phyloP scores from a whole-genome alignment of 768 basidiomycete species.

The Kwoniella bestiolae region DNA sequence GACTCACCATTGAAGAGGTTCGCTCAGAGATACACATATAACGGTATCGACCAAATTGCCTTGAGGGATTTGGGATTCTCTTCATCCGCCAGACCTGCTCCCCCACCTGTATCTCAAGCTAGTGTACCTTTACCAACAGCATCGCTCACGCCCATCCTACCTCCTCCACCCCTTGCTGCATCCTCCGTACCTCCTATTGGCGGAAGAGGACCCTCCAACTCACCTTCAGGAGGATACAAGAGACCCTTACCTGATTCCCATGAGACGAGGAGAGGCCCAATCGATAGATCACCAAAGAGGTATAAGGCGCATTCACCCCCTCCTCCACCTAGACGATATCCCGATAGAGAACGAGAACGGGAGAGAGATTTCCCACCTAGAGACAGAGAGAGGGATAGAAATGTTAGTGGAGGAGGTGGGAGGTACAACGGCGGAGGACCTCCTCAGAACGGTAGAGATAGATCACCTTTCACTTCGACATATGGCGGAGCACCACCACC shows the following conservation, averaged over 20 bases:
- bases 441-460: constrained; percentile 2
- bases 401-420: neutral
- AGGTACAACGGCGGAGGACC: neutral
- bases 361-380: constrained; percentile 19
- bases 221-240: constrained; percentile 18
- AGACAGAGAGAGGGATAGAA: neutral
- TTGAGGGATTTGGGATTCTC: constrained; percentile 84
- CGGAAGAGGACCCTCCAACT: constrained; percentile 17
- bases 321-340: constrained; percentile 29
- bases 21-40: constrained; percentile 81
- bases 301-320: constrained; percentile 35
- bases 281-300: constrained; percentile 40
- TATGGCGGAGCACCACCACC: neutral
- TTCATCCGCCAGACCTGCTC: constrained; percentile 52
- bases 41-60: constrained; percentile 85
- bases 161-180: constrained; percentile 11
- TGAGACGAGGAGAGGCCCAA: constrained; percentile 7
- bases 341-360: constrained; percentile 14
- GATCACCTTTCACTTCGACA: constrained; percentile 5
- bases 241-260: constrained; percentile 17
- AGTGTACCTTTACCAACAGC: constrained; percentile 10
- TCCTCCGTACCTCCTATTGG: constrained; percentile 19
- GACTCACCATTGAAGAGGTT: constrained; percentile 85
- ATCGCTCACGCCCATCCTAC: constrained; percentile 1
- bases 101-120: constrained; percentile 14